These are phyloP conservation scores for Metarhizium robertsii DNA, from an alignment of 2,329 filamentous ascomycete species.

Conservation along the genomic window DNA sequence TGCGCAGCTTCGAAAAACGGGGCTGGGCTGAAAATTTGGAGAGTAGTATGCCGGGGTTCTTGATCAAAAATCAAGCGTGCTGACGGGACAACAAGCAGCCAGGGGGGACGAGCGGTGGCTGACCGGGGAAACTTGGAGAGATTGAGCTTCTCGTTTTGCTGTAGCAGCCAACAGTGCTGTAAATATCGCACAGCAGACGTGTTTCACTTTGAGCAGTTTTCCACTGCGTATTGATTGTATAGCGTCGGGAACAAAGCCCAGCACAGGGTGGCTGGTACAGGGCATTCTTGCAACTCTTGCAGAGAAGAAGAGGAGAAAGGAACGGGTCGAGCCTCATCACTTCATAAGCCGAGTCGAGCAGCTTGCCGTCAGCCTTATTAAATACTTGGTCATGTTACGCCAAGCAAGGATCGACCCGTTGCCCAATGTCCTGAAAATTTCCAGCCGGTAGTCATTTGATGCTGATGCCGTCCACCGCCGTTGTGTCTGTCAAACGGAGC, in stretches of 20 bases:
- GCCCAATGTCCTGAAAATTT: neutral
- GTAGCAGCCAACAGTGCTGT: too few relatives aligned
- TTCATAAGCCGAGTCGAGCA: neutral
- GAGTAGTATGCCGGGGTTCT: neutral
- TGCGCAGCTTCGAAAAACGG: neutral
- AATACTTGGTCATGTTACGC: neutral
- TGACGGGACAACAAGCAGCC: too few relatives aligned
- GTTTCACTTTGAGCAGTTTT: neutral
- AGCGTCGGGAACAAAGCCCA: neutral
- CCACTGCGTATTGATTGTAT: neutral
- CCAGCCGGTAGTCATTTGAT: neutral
- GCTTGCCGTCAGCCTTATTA: neutral
- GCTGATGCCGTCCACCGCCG: too few relatives aligned
- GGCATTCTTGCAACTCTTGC: neutral
- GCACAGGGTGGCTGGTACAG: neutral
- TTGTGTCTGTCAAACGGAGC: too few relatives aligned
- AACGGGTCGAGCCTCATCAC: neutral
- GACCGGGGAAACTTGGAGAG: too few relatives aligned
- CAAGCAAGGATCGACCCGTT: neutral
- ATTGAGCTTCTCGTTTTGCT: too few relatives aligned
- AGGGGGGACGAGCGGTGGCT: too few relatives aligned
- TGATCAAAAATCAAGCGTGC: neutral
- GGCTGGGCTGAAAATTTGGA: neutral
- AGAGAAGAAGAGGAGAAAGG: neutral
- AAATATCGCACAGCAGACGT: neutral